A percentile compares a stretch with the other conserved stretches of the same genome.
Conservation (phyloP, 306 rosid genomes). For the Gastrolobium villosum region DNA sequence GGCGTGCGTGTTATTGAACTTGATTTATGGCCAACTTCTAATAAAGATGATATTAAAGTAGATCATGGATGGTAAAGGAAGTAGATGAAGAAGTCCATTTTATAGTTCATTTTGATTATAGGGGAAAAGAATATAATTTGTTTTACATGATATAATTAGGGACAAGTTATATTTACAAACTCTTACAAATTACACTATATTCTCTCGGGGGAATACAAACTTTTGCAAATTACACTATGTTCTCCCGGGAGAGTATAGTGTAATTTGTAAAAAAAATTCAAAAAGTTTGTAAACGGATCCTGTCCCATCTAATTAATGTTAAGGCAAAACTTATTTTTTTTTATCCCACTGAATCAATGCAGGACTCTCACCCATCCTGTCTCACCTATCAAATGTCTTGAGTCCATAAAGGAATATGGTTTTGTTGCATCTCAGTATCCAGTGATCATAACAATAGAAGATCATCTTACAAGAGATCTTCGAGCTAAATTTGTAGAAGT, state of each 20-base stretch:
- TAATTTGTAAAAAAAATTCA: no score
- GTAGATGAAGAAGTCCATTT: conserved; percentile 16
- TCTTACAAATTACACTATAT: no score
- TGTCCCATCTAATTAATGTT: conserved; percentile 2
- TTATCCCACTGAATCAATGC: conserved; percentile 42
- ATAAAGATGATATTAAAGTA: conserved; percentile 79
- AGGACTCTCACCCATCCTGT: conserved; percentile 95
- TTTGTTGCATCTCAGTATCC: conserved; percentile 88
- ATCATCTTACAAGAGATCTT: conserved; percentile 83
- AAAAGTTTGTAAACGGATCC: no score
- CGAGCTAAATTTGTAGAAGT: conserved; percentile 86
- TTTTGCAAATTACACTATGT: no score
- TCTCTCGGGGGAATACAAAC: no score
- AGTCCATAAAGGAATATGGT: conserved; percentile 77
- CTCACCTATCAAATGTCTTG: conserved; percentile 73
- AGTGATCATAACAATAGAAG: conserved; percentile 92
- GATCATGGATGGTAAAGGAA: conserved; percentile 86
- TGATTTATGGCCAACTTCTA: conserved; percentile 90
- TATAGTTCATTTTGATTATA: conserved; percentile 13
- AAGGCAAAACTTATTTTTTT: conserved; percentile 1
- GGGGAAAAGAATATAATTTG: neutral
- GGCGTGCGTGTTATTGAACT: conserved; percentile 90
- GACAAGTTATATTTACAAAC: no score
- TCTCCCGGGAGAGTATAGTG: no score
- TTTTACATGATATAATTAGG: neutral